These are phyloP conservation scores for Hypoxylon sp. DNA, from an alignment of 2,329 filamentous ascomycete genomes.

Conservation along the genomic window DNA sequence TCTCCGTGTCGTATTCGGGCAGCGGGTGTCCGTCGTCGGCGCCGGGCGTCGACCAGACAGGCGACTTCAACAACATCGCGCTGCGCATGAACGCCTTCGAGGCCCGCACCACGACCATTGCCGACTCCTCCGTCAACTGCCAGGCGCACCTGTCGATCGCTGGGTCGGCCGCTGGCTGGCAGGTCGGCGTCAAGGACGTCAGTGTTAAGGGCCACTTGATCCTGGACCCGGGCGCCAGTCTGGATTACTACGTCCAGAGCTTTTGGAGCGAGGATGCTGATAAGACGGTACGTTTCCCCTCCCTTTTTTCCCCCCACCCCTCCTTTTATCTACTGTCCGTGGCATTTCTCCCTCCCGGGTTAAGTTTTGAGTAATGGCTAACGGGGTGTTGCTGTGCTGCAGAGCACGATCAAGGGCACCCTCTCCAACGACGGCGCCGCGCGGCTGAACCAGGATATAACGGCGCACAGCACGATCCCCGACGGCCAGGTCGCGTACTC, in stretches of 20 bases:
- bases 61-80: conserved; percentile 53
- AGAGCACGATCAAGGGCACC: conserved; percentile 53
- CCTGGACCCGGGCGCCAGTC: conserved; percentile 53
- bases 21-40: conserved; percentile 56
- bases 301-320: too few species aligned
- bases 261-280: conserved; percentile 58
- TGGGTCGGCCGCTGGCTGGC: conserved; percentile 56
- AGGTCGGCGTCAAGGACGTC: conserved; percentile 57
- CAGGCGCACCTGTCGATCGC: conserved; percentile 56
- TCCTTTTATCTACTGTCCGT: too few species aligned
- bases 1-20: conserved; percentile 57
- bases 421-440: conserved; percentile 48
- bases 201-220: conserved; percentile 54
- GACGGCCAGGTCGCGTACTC: conserved; percentile 55
- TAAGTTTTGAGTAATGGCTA: too few species aligned
- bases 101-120: conserved; percentile 45
- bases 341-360: too few species aligned
- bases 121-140: conserved; percentile 56
- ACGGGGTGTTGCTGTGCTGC: too few species aligned
- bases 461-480: conserved; percentile 51
- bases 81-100: conserved; percentile 52
- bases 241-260: conserved; percentile 56
- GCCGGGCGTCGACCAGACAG: conserved; percentile 54
- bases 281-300: conserved; percentile 52
- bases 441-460: conserved; percentile 52